Evolutionary conservation across 1,139 yeast genomes (phyloP), one percentile per base, ranked within the genome.

Genomic region (Meyerozyma carpophila): DNA sequence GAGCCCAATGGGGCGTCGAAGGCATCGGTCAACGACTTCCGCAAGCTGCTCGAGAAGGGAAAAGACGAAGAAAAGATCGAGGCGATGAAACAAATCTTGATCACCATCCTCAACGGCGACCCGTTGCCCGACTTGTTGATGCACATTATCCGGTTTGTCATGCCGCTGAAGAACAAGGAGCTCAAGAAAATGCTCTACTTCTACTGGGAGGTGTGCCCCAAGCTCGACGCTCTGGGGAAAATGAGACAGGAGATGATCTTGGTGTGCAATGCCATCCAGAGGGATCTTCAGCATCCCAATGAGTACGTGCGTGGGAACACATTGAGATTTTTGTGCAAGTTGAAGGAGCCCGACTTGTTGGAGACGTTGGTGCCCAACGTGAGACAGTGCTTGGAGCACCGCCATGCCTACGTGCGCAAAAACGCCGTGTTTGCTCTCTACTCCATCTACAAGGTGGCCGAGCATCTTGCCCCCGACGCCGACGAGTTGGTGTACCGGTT

Each of bases 151-250:
- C 81, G 98, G 59, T 94, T 89, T 59, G 94, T 94, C 46, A 90
- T 94, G 97, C 98, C 98, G 18, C 88, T 96, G 18, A 85, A 77
- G 58, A 83, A 84, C 68, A 94, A 93, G 68, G 88, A 84, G 57
- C 79, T 94, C 67, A 94, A 94, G 74, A 93, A 91, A 66, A 75
- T 94, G 59, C 73, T 94, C 53, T 94, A 93, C 61, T 89, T 90
- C 60, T 94, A 94, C 72, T 94, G 98, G 98, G 99, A 94, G 66
- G 89, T 91, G 45, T 94, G 96, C 62, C 95, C 97, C 44, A 94
- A 94, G 68, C 74, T 84, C 55, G 95, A 89, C 56, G 75, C 79
- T 40, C 84, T 84, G 43, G 98, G 98, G 5, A 88, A 88, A 63
- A 80, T 94, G 75, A 88, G 90, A 70, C 98, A 91, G 65, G 99